phyloP scores from a whole-genome alignment of 139 green algal genomes.

The Mychonastes homosphaera region DNA sequence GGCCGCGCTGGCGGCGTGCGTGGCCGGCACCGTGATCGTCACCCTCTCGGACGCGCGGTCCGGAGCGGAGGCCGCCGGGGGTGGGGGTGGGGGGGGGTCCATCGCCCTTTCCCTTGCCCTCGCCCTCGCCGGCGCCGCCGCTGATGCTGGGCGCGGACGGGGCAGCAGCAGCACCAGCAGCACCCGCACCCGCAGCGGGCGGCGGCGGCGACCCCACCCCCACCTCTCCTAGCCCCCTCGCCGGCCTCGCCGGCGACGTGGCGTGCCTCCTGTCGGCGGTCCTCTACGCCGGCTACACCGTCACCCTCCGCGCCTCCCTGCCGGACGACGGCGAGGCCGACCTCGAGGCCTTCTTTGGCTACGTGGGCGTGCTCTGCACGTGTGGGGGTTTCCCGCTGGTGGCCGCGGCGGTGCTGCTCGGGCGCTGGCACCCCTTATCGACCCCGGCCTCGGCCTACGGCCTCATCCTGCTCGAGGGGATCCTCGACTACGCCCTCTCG shows the following conservation, averaged over 20 bases:
- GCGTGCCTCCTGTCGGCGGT: constrained; percentile 62
- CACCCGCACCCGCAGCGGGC: not conserved
- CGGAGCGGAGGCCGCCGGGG: not conserved
- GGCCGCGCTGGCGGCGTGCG: constrained; percentile 47
- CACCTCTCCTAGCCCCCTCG: constrained; percentile 13
- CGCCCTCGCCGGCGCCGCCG: not conserved
- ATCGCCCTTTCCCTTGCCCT: not conserved
- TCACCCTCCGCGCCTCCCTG: constrained; percentile 51
- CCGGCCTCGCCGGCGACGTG: constrained; percentile 54
- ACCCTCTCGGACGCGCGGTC: constrained; percentile 1
- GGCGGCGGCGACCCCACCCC: constrained; percentile 1
- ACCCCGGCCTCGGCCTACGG: constrained; percentile 22
- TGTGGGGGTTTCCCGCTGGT: constrained; percentile 21
- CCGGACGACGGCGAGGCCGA: constrained; percentile 43
- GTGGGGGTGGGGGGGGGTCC: not conserved
- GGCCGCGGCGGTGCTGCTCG: constrained; percentile 8
- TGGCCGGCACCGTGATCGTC: constrained; percentile 34
- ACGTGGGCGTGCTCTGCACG: constrained; percentile 62
- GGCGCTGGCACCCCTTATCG: constrained; percentile 14
- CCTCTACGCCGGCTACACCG: constrained; percentile 80
- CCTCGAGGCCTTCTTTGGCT: constrained; percentile 65
- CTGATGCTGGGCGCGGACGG: not conserved
- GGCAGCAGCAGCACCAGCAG: constrained; percentile 7
- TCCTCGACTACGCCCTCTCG: constrained; percentile 89
- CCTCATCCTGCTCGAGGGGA: constrained; percentile 39